phyloP scores from a whole-genome alignment of 2,329 filamentous ascomycete genomes.

The Cercospora zeae-maydis region DNA sequence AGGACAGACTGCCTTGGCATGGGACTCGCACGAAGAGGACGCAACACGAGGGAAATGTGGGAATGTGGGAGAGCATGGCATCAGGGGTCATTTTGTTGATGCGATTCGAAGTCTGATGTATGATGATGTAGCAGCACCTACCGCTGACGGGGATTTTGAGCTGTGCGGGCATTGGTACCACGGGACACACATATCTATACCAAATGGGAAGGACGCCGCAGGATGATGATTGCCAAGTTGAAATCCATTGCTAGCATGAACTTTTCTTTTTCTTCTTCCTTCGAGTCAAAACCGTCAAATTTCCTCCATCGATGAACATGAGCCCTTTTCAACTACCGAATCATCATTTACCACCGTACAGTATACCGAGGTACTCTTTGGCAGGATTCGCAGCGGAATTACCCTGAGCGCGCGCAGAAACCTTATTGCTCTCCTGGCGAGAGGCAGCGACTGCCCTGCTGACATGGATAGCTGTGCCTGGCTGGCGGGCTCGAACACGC shows the following conservation, averaged over 20 bases:
- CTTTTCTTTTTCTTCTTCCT: background rate
- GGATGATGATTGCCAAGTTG: background rate
- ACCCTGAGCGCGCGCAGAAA: background rate
- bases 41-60: background rate
- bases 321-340: too few relatives aligned
- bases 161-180: background rate
- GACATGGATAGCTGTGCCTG: background rate
- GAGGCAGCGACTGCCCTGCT: background rate
- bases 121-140: background rate
- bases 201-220: background rate
- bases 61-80: background rate
- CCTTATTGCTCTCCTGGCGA: background rate
- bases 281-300: background rate
- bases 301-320: too few relatives aligned
- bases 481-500: background rate
- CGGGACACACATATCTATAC: background rate
- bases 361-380: too few relatives aligned
- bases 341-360: too few relatives aligned
- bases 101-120: background rate
- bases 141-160: background rate
- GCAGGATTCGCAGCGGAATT: too few relatives aligned
- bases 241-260: background rate
- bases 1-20: background rate
- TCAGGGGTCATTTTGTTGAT: background rate
- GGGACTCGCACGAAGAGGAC: background rate